A percentile compares a stretch with the other conserved stretches of the same genome.
Evolutionary conservation across 768 basidiomycete genomes (phyloP).

Genomic region (Termitomyces sp.): DNA sequence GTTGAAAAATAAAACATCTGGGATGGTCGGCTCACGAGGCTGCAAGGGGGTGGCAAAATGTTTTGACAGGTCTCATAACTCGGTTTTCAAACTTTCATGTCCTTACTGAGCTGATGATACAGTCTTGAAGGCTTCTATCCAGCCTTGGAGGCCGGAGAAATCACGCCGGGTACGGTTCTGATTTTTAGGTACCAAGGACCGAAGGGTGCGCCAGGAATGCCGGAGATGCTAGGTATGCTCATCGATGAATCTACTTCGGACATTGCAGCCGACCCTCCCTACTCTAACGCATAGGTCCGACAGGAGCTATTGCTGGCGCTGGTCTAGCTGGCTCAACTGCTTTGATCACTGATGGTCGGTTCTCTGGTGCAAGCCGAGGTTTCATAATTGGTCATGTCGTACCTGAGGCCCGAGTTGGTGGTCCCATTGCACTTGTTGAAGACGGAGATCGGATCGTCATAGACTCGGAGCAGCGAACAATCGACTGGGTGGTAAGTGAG

Average conservation of each 20-base stretch:
- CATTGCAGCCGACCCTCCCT: constrained; percentile 1
- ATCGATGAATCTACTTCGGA: not conserved
- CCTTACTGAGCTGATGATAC: not conserved
- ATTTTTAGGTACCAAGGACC: constrained; percentile 89
- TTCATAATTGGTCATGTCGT: constrained; percentile 55
- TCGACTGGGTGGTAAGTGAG: constrained; percentile 71
- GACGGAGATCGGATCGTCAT: constrained; percentile 80
- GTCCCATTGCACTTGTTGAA: constrained; percentile 81
- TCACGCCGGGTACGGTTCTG: constrained; percentile 69
- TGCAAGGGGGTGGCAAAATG: constrained; percentile 67
- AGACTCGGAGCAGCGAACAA: constrained; percentile 57
- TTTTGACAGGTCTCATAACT: constrained; percentile 54
- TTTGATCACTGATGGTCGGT: constrained; percentile 85
- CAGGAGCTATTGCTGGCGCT: constrained; percentile 80
- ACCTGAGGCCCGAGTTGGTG: constrained; percentile 68
- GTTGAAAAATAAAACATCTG: not conserved
- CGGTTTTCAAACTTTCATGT: not conserved
- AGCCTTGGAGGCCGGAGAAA: constrained; percentile 66
- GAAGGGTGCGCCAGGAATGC: constrained; percentile 91
- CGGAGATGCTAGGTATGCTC: constrained; percentile 52
- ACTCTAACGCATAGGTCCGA: constrained; percentile 47
- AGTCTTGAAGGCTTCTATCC: constrained; percentile 70
- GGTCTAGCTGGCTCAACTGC: constrained; percentile 75
- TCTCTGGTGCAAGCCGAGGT: constrained; percentile 70
- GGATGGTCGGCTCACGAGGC: not conserved